Conservation (phyloP, 2,329 filamentous ascomycete species). For the Ustilaginoidea virens region DNA sequence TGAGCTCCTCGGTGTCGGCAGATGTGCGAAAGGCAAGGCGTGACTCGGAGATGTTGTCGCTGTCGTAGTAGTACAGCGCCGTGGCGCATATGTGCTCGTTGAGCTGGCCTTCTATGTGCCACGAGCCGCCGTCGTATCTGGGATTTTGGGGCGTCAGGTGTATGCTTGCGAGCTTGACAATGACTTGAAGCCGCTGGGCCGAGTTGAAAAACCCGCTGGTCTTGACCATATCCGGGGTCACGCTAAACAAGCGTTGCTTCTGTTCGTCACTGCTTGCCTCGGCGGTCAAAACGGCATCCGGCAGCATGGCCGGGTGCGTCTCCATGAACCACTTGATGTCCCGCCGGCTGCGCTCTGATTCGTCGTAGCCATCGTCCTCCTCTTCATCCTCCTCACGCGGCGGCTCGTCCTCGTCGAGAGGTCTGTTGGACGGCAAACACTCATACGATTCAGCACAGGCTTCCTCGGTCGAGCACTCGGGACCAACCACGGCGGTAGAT, state of each 20-base stretch:
- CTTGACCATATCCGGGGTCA: constrained; percentile 6
- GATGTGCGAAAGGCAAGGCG: constrained; percentile 33
- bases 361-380: not conserved
- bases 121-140: constrained; percentile 33
- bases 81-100: constrained; percentile 52
- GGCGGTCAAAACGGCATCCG: too few species aligned
- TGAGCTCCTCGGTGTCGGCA: constrained; percentile 16
- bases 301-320: too few species aligned
- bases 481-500: too few species aligned
- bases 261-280: too few species aligned
- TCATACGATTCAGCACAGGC: too few species aligned
- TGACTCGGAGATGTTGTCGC: constrained; percentile 41
- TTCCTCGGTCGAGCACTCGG: too few species aligned
- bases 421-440: too few species aligned
- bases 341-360: too few species aligned
- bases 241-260: too few species aligned
- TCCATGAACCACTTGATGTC: too few species aligned
- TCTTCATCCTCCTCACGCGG: constrained; percentile 8
- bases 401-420: constrained; percentile 4
- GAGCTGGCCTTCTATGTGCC: constrained; percentile 38
- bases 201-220: constrained; percentile 14
- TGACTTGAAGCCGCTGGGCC: constrained; percentile 35
- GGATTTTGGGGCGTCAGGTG: constrained; percentile 44
- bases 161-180: constrained; percentile 48
- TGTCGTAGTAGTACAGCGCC: constrained; percentile 46